Conservation (phyloP, 768 basidiomycete genomes). For the Pisolithus marmoratus region DNA sequence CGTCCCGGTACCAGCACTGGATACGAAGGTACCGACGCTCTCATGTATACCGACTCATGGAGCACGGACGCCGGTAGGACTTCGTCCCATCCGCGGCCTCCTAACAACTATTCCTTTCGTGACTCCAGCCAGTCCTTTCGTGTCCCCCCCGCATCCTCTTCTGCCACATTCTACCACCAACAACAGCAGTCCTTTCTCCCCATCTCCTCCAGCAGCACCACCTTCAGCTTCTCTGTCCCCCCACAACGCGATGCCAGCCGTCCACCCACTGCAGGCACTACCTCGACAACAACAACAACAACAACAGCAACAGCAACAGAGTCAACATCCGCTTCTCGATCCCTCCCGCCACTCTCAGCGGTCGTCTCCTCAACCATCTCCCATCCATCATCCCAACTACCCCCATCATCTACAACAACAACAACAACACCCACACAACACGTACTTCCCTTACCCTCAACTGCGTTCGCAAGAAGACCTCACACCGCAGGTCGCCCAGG, state of each 20-base stretch:
- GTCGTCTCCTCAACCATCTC: constrained; percentile 71
- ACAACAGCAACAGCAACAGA: not conserved
- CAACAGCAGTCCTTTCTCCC: constrained; percentile 68
- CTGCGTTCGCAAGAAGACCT: constrained; percentile 48
- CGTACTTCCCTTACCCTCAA: constrained; percentile 55
- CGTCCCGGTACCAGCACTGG: constrained; percentile 72
- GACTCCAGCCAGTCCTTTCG: constrained; percentile 80
- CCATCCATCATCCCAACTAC: constrained; percentile 36
- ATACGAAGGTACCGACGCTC: constrained; percentile 48
- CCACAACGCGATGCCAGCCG: constrained; percentile 38
- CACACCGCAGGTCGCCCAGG: constrained; percentile 60
- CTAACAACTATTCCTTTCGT: constrained; percentile 66
- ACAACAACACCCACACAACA: constrained; percentile 35
- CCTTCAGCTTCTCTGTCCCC: constrained; percentile 43
- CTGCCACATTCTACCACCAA: constrained; percentile 34
- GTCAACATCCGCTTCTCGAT: constrained; percentile 32
- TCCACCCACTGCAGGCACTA: constrained; percentile 47
- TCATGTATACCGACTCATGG: constrained; percentile 31
- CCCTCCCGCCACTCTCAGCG: constrained; percentile 70
- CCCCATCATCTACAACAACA: constrained; percentile 38
- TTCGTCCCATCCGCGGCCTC: constrained; percentile 27
- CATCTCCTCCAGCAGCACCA: constrained; percentile 35
- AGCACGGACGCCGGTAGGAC: constrained; percentile 30
- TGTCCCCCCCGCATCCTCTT: constrained; percentile 44
- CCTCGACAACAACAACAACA: not conserved